Conservation (phyloP, 2,329 filamentous ascomycete genomes). For the Ceratocystis alfenasii region DNA sequence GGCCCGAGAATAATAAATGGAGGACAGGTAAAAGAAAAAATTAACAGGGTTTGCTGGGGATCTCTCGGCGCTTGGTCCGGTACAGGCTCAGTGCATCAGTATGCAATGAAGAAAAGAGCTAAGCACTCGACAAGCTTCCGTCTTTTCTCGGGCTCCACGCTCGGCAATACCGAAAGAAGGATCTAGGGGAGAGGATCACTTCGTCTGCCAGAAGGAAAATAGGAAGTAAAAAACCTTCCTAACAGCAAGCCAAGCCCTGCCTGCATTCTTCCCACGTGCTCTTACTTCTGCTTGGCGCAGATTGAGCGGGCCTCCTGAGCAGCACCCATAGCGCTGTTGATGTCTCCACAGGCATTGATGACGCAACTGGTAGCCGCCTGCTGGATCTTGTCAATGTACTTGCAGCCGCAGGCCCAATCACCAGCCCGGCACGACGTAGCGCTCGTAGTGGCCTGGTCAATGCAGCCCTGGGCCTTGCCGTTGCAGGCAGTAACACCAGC, state of each 20-base stretch:
- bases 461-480: conserved; percentile 14
- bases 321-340: background rate
- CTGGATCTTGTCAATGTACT: conserved; percentile 11
- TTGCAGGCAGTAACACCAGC: conserved; percentile 7
- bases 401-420: conserved; percentile 16
- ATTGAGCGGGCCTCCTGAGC: conserved; percentile 11
- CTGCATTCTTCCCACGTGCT: background rate
- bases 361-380: conserved; percentile 7
- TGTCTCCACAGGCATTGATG: background rate
- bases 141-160: background rate
- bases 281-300: background rate
- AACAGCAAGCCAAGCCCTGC: background rate
- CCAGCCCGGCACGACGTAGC: conserved; percentile 8
- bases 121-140: background rate
- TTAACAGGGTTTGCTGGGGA: background rate
- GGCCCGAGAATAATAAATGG: too few relatives aligned
- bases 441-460: conserved; percentile 5
- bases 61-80: background rate
- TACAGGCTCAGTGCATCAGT: background rate
- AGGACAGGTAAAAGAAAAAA: background rate
- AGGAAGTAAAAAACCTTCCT: background rate
- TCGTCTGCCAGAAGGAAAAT: background rate
- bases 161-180: background rate
- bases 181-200: background rate
- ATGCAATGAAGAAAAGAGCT: background rate